A percentile compares a stretch with the other conserved stretches of the same genome.
phyloP scores from a whole-genome alignment of 2,329 filamentous ascomycete genomes.

The Aspergillus quadrilineatus region DNA sequence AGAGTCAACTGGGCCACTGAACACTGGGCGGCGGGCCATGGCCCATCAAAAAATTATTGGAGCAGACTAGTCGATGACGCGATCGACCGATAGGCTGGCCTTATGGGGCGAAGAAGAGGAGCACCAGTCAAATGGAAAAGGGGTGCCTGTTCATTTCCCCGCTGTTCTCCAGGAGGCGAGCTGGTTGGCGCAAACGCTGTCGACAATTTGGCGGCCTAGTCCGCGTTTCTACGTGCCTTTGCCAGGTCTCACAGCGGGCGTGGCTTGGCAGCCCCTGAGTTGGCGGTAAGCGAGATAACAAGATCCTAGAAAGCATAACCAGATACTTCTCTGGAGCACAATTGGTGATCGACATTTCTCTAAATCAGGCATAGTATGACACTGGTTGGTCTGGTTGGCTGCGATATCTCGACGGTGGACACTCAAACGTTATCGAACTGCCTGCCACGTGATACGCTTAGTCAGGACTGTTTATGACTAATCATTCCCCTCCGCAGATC shows the following conservation, averaged over 20 bases:
- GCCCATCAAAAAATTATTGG: neutral
- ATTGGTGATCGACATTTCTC: too few relatives aligned
- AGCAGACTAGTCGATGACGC: constrained; percentile 10
- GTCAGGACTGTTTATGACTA: neutral
- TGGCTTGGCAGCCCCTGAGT: neutral
- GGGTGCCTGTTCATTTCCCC: constrained; percentile 2
- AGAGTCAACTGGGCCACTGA: neutral
- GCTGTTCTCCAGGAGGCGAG: neutral
- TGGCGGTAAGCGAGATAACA: neutral
- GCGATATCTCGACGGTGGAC: too few relatives aligned
- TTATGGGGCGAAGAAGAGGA: neutral
- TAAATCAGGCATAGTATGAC: too few relatives aligned
- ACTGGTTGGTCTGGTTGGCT: too few relatives aligned
- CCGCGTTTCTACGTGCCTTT: neutral
- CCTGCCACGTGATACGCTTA: too few relatives aligned
- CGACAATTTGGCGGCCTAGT: neutral
- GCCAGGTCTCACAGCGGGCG: neutral
- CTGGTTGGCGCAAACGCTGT: neutral
- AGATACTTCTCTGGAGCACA: neutral
- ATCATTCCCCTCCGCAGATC: neutral
- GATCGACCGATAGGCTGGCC: constrained; percentile 5
- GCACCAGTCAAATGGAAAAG: neutral
- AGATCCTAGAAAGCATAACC: neutral
- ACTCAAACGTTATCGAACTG: too few relatives aligned
- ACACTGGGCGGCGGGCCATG: neutral